Base-by-base conservation (phyloP, 306 rosid genomes). In the Ormosia semicastrata region DNA sequence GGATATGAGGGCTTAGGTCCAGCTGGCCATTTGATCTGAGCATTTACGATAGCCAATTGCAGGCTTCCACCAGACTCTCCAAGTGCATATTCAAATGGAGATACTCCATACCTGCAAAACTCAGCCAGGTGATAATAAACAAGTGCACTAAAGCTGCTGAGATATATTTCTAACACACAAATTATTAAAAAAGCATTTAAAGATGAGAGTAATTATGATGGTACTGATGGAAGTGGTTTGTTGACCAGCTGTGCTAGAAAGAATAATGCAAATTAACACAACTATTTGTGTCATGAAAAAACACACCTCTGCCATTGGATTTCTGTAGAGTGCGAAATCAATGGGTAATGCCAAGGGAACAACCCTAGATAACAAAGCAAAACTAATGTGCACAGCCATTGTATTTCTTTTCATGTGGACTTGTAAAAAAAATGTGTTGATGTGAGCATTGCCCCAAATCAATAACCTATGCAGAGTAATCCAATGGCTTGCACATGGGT, bases 11-110 rank as follows among this genome's bases (percentile, higher is more conserved):
- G 92, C 81, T 87, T 93, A 34, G 92, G 94, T 71, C 94, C 94
- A 40, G 91, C 84, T 30, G 99, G 98, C 97, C 98, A 96, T 80
- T 93, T 96, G 75, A 96, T 70, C 83, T 94, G 98, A 32, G 91
- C 97, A 86, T 96, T 96, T 67, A 93, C 78, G 81, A 92, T 66
- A 57, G 99, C 99, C 91, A 94, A 82, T 71, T 94, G 99, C 80
- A 96, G 93, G 88, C 98, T 94, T 77, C 99, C 99, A 79, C 97
- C 97, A 64, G 98, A 90, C 87, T 96, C 99, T 30, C 96, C 99
- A 66, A 96, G 97, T 8, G 93, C 99, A 86, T 96, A 96, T 81
- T 96, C 99, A 85, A 95, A 95, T 33, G 99, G 99, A 78, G 99
- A 95, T 78, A 89, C 88, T 70, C 99, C 99, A 44, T 93, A 93